Conservation (phyloP, 257 asterid genomes). For the Capsicum baccatum region DNA sequence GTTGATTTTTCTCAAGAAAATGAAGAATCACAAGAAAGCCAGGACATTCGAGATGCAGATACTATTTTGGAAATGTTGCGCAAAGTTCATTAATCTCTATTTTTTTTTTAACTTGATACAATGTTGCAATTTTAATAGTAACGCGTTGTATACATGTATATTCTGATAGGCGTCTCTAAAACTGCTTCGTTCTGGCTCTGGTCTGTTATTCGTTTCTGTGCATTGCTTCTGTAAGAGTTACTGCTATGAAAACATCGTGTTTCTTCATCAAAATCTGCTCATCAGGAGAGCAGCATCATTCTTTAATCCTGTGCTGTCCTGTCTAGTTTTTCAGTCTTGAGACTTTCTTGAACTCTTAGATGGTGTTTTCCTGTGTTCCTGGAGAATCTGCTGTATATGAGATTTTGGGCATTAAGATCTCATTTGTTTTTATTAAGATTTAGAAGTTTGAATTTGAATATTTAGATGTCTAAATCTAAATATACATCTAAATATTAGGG, state of each 20-base stretch:
- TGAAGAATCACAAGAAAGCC: constrained; percentile 82
- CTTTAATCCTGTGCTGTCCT: background rate
- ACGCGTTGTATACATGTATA: background rate
- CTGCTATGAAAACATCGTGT: background rate
- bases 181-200: constrained; percentile 6
- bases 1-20: constrained; percentile 78
- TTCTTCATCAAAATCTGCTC: background rate
- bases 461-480: background rate
- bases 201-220: background rate
- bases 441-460: background rate
- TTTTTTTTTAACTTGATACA: background rate
- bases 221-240: background rate
- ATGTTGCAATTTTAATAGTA: background rate
- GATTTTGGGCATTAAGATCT: background rate
- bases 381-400: background rate
- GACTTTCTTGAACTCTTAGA: background rate
- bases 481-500: too few species aligned
- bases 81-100: constrained; percentile 29
- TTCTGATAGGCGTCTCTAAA: background rate
- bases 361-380: background rate
- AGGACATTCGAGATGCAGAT: constrained; percentile 49
- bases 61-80: constrained; percentile 49
- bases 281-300: background rate
- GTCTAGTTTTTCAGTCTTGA: background rate
- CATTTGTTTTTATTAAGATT: background rate